Base-by-base conservation (phyloP, 1,139 yeast species). In the Geotrichum aggregatum region DNA sequence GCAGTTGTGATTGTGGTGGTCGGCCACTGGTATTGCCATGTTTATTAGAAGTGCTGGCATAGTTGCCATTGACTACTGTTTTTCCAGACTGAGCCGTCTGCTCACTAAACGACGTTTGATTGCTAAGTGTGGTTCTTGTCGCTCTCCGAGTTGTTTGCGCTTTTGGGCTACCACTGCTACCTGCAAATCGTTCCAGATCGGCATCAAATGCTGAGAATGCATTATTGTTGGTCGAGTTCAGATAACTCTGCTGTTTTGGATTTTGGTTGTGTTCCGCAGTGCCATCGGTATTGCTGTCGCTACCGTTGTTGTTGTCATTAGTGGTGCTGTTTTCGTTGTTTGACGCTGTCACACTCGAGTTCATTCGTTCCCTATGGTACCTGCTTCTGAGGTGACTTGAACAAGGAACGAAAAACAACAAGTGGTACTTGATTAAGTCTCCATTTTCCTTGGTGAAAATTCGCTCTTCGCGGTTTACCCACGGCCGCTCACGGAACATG, bases 401-500 rank as follows among this genome's bases (percentile, higher is more conserved):
- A 34, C 42, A 45, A 7, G 52, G 49, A n/a, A 50, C 16, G 3
- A 28, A n/a, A n/a, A 31, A 21, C 34, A 49, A 50, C 6, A 53
- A 26, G 18, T 46, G 31, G 30, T 34, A 38, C 33, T 39, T 47
- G 11, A 53, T 18, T 16, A 41, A 24, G 22, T 47, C 54, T 28
- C 34, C 44, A 26, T 52, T 52, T n/a, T 28, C 41, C 16, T 21
- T 34, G 1, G 54, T 54, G 28, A 54, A 54, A 18, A 54, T 51
- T 5, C 44, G 31, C 34, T 54, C 57, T 26, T 54, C 34, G 24
- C 57, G 52, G 19, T 54, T 53, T 0, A 24, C 33, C 57, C 57
- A 54, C 18, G 54, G 57, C 11, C 44, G 34, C 66, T 89, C 96
- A 51, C 95, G 76, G 58, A 82, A 78, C 45, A 84, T 72, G 63